Evolutionary conservation across 2,329 filamentous ascomycete genomes (phyloP).

Genomic region (Colletotrichum lentis): DNA sequence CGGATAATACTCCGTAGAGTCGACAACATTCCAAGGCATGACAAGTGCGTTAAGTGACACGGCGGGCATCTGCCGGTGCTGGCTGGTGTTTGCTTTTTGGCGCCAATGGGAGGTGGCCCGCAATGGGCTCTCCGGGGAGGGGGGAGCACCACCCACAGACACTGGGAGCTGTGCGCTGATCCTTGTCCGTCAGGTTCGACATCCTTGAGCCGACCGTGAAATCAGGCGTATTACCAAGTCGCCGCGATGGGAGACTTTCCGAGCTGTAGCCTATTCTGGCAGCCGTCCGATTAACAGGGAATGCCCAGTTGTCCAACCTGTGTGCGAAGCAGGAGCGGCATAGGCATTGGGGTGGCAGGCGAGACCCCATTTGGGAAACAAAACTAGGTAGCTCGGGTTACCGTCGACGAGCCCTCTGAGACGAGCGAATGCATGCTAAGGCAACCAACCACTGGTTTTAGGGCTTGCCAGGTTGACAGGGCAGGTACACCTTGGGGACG

Average conservation of each 20-base stretch:
- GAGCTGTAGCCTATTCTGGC: slow-evolving; percentile 12
- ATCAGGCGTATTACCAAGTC: slow-evolving; percentile 16
- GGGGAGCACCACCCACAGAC: slow-evolving; percentile 30
- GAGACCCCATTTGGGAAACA: slow-evolving; percentile 13
- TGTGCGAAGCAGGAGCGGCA: not conserved
- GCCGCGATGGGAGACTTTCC: slow-evolving; percentile 2
- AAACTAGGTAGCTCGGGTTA: slow-evolving; percentile 7
- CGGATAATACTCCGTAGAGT: slow-evolving; percentile 3
- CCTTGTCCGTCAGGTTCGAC: slow-evolving; percentile 31
- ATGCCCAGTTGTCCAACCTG: not conserved
- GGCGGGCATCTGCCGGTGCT: slow-evolving; percentile 19
- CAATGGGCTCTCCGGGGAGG: slow-evolving; percentile 10
- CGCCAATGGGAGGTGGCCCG: slow-evolving; percentile 13
- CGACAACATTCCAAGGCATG: slow-evolving; percentile 11
- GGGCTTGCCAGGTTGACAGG: slow-evolving; percentile 23
- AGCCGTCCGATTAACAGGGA: slow-evolving; percentile 4
- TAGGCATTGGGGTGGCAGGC: slow-evolving; percentile 11
- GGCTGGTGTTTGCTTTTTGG: slow-evolving; percentile 26
- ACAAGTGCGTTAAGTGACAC: slow-evolving; percentile 18
- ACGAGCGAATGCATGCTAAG: slow-evolving; percentile 27
- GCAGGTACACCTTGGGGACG: slow-evolving; percentile 15
- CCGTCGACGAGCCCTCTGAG: slow-evolving; percentile 22
- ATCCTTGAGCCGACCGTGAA: slow-evolving; percentile 23
- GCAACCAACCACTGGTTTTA: slow-evolving; percentile 10
- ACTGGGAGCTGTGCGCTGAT: slow-evolving; percentile 34